Conservation (phyloP, 768 basidiomycete species). For the Serendipita vermifera region DNA sequence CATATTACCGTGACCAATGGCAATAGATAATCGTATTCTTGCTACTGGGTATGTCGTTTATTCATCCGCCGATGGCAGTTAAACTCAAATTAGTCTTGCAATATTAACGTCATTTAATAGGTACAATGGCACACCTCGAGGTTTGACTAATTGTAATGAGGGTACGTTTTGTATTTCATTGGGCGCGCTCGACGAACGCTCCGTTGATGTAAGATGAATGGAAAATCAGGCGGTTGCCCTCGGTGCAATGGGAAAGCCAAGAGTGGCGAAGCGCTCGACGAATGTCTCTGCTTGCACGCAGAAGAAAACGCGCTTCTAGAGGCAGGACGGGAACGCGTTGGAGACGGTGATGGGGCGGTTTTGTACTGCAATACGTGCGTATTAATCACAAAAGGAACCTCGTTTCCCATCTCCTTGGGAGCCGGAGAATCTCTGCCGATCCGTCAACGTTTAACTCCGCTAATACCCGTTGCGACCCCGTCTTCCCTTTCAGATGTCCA, state of each 20-base stretch:
- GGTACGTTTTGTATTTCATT: conserved; percentile 27
- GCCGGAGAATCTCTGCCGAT: no score
- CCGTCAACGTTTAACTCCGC: no score
- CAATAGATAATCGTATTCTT: conserved; percentile 47
- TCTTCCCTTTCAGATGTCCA: conserved; percentile 56
- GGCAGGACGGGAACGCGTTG: conserved; percentile 84
- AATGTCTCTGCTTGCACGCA: conserved; percentile 91
- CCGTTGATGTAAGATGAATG: neutral
- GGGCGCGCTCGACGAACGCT: neutral
- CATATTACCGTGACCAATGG: neutral
- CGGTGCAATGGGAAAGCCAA: conserved; percentile 48
- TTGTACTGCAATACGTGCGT: conserved; percentile 96
- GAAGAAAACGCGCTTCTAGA: conserved; percentile 96
- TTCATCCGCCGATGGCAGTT: conserved; percentile 2
- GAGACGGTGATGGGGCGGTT: conserved; percentile 47
- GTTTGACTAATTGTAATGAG: conserved; percentile 77
- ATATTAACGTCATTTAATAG: conserved; percentile 25
- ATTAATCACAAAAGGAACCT: no score
- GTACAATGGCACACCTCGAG: conserved; percentile 93
- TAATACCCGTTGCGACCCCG: neutral
- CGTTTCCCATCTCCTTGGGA: no score
- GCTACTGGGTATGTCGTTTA: conserved; percentile 50
- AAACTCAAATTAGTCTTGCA: neutral
- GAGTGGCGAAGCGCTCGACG: conserved; percentile 39
- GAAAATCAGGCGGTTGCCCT: conserved; percentile 48